A percentile compares a stretch with the other conserved stretches of the same genome.
phyloP scores from a whole-genome alignment of 805 yeast genomes.

The Metschnikowia similis region DNA sequence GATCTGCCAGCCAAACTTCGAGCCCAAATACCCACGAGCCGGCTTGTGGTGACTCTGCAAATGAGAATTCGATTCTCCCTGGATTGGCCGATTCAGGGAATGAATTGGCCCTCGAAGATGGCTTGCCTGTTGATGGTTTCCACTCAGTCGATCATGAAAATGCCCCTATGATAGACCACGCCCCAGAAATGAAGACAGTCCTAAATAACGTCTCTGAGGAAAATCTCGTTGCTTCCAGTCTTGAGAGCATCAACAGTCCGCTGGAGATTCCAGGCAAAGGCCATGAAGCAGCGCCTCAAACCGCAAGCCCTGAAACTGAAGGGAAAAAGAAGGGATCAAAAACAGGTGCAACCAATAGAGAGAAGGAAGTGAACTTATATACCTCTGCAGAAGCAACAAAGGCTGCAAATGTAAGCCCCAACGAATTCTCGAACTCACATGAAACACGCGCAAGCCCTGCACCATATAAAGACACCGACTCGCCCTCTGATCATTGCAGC shows the following conservation, averaged over 20 bases:
- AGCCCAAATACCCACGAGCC: not conserved
- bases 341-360: not conserved
- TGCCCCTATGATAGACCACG: not conserved
- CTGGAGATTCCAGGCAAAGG: not conserved
- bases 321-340: not conserved
- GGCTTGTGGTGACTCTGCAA: not conserved
- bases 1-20: not conserved
- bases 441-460: conserved; percentile 4
- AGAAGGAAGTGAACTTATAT: not conserved
- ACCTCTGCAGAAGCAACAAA: not conserved
- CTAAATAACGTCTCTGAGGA: not conserved
- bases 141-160: not conserved
- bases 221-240: not conserved
- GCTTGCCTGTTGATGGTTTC: not conserved
- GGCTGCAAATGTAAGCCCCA: not conserved
- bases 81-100: not conserved
- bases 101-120: not conserved
- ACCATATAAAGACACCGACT: not conserved
- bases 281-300: not conserved
- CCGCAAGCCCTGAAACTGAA: not conserved
- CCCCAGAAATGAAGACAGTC: not conserved
- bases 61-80: not conserved
- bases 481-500: not conserved
- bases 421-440: not conserved
- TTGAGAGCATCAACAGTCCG: not conserved